These are phyloP conservation scores for Aegilops sharonensis DNA, from an alignment of 176 grass and related monocot genomes.

Conservation along the genomic window DNA sequence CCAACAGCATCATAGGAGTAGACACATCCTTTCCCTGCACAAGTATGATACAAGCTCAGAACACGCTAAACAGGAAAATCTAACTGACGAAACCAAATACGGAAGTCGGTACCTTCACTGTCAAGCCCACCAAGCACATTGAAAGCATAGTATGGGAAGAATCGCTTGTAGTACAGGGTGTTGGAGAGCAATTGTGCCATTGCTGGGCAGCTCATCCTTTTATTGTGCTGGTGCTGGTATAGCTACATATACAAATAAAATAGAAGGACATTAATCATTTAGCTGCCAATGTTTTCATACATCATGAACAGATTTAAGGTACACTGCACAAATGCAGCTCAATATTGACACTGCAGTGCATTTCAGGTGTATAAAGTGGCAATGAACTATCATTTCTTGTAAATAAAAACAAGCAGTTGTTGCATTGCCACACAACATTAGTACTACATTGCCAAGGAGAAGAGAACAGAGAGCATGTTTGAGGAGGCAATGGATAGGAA, in stretches of 20 bases:
- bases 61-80: neutral
- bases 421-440: neutral
- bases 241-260: constrained; percentile 51
- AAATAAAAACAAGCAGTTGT: neutral
- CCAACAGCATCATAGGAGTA: constrained; percentile 98
- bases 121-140: constrained; percentile 95
- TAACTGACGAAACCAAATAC: neutral
- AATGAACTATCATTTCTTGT: neutral
- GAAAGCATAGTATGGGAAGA: constrained; percentile 97
- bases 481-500: neutral
- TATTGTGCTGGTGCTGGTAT: constrained; percentile 98
- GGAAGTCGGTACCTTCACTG: constrained; percentile 59
- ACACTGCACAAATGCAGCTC: neutral
- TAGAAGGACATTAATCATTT: neutral
- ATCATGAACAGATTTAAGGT: neutral
- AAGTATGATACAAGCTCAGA: neutral
- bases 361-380: neutral
- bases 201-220: constrained; percentile 96
- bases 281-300: neutral
- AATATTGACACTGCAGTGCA: neutral
- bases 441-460: neutral
- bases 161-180: constrained; percentile 95
- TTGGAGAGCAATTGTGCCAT: constrained; percentile 97
- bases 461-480: neutral
- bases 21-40: constrained; percentile 87